phyloP scores from a whole-genome alignment of 2,329 filamentous ascomycete species.

The Colletotrichum sp. region DNA sequence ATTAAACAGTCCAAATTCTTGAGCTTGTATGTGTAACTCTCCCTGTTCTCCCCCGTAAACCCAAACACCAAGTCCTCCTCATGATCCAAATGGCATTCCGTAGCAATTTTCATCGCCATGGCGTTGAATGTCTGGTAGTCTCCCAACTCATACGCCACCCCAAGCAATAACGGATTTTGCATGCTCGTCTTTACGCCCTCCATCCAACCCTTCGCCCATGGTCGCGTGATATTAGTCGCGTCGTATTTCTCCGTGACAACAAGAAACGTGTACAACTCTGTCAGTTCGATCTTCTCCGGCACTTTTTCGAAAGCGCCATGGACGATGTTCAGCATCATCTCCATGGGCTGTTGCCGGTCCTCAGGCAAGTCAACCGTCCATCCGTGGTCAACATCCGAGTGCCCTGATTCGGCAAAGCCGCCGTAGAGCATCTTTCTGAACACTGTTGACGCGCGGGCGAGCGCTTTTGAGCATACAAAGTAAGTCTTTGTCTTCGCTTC shows the following conservation, averaged over 20 bases:
- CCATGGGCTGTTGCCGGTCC: conserved; percentile 31
- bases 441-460: conserved; percentile 29
- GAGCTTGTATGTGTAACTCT: neutral
- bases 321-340: conserved; percentile 32
- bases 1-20: neutral
- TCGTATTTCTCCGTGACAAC: conserved; percentile 35
- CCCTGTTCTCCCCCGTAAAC: neutral
- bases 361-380: conserved; percentile 35
- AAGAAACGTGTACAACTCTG: conserved; percentile 29
- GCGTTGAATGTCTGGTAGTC: conserved; percentile 24
- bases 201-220: conserved; percentile 28
- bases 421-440: conserved; percentile 33
- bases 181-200: conserved; percentile 6
- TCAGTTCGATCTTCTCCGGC: conserved; percentile 23
- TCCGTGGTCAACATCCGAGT: neutral
- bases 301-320: conserved; percentile 32
- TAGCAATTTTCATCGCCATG: conserved; percentile 26
- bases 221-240: conserved; percentile 25
- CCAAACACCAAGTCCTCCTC: conserved; percentile 8
- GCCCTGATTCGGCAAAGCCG: conserved; percentile 27
- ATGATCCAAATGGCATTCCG: conserved; percentile 19
- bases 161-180: conserved; percentile 27
- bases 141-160: conserved; percentile 36
- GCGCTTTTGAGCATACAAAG: conserved; percentile 29
- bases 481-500: conserved; percentile 17